These are phyloP conservation scores for Fusarium haematococcum DNA, from an alignment of 2,329 filamentous ascomycete genomes.

Conservation along the genomic window DNA sequence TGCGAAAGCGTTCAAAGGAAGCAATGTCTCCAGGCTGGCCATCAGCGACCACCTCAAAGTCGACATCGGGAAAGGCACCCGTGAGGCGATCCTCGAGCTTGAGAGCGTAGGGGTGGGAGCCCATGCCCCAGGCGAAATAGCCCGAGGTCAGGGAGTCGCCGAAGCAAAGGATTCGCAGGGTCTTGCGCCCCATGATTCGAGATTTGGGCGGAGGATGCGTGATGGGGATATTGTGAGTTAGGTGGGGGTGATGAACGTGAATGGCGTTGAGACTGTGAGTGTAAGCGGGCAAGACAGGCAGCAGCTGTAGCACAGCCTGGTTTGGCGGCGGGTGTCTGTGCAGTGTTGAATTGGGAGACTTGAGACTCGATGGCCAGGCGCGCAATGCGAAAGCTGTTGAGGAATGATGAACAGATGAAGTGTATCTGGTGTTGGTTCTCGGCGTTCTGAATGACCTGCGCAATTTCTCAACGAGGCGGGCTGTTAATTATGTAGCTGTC, in stretches of 20 bases:
- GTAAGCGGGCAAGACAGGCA: constrained; percentile 5
- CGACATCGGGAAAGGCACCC: constrained; percentile 57
- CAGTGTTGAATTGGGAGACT: background rate
- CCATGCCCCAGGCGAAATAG: constrained; percentile 56
- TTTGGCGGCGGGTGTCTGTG: background rate
- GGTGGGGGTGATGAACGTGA: background rate
- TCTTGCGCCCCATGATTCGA: constrained; percentile 44
- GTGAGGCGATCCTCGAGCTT: constrained; percentile 60
- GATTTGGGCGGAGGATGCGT: background rate
- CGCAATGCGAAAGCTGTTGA: background rate
- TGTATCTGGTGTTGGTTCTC: background rate
- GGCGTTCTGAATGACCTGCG: background rate
- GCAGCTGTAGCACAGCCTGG: constrained; percentile 12
- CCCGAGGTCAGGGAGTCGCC: constrained; percentile 74
- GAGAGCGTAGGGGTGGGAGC: constrained; percentile 65
- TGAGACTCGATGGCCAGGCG: background rate
- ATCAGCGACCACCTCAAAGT: constrained; percentile 60
- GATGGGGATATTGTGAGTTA: background rate
- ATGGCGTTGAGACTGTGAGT: background rate
- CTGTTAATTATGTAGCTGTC: background rate
- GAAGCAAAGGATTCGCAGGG: constrained; percentile 70
- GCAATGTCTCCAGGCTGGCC: constrained; percentile 66
- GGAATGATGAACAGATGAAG: background rate
- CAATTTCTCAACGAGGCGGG: background rate
- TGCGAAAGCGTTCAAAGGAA: constrained; percentile 45